Conservation (phyloP, 805 yeast genomes). For the Saccharomycopsis sp. region DNA sequence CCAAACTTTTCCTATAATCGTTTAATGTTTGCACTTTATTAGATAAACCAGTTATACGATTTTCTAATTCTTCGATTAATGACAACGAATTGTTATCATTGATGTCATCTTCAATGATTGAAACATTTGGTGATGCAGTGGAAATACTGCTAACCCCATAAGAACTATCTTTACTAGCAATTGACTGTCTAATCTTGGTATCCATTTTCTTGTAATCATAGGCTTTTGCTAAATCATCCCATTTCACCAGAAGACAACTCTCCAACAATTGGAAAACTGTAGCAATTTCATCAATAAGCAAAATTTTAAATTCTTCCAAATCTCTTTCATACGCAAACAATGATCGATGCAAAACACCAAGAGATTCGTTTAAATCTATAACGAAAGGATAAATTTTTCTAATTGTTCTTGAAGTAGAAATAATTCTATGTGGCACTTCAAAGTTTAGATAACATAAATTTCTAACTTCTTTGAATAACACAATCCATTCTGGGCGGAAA, state of each 20-base stretch:
- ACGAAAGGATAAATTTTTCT: slow-evolving; percentile 53
- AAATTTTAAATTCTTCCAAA: slow-evolving; percentile 35
- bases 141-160: too few species aligned
- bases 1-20: slow-evolving; percentile 27
- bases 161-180: background rate
- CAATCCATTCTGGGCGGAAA: slow-evolving; percentile 39
- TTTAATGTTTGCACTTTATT: slow-evolving; percentile 28
- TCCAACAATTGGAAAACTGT: slow-evolving; percentile 31
- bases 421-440: slow-evolving; percentile 49
- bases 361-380: slow-evolving; percentile 43
- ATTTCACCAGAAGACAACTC: slow-evolving; percentile 35
- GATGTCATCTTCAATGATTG: slow-evolving; percentile 24
- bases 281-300: slow-evolving; percentile 33
- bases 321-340: slow-evolving; percentile 27
- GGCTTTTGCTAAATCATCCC: slow-evolving; percentile 49
- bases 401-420: slow-evolving; percentile 41
- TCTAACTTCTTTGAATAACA: slow-evolving; percentile 47
- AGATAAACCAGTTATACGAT: slow-evolving; percentile 27
- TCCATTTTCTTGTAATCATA: slow-evolving; percentile 36
- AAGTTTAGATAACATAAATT: slow-evolving; percentile 43
- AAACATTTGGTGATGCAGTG: slow-evolving; percentile 5
- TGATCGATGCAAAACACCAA: slow-evolving; percentile 34
- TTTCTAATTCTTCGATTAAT: slow-evolving; percentile 30
- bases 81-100: slow-evolving; percentile 29
- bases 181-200: background rate